Evolutionary conservation across 2,329 filamentous ascomycete species (phyloP).

Genomic region (Didymella keratinophila): DNA sequence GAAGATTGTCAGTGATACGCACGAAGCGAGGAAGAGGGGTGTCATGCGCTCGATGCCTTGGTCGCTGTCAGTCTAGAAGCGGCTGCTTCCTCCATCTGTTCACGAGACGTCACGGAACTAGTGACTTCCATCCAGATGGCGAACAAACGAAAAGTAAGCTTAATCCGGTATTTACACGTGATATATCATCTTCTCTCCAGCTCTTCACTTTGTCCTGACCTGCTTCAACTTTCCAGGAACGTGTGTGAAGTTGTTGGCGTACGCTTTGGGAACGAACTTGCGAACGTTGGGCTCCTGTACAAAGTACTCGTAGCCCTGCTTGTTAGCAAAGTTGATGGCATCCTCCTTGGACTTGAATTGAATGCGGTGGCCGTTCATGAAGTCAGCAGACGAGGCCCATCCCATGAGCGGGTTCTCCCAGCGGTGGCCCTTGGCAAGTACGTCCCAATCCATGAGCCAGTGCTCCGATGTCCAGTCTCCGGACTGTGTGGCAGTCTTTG

Average conservation of each 20-base stretch:
- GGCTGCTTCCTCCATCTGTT: not conserved
- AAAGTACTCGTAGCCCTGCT: conserved; percentile 99
- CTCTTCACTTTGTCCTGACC: conserved; percentile 77
- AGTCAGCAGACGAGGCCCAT: conserved; percentile 95
- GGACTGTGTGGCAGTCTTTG: conserved; percentile 96
- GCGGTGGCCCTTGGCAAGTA: conserved; percentile 87
- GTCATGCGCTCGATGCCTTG: not conserved
- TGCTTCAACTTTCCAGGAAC: conserved; percentile 84
- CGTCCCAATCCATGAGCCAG: conserved; percentile 99
- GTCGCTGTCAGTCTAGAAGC: not conserved
- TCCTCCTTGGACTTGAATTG: conserved; percentile 94
- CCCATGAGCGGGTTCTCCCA: conserved; percentile 99
- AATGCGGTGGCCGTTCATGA: conserved; percentile 92
- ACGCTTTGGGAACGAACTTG: conserved; percentile 87
- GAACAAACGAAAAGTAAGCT: conserved; percentile 19
- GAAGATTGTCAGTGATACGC: no score
- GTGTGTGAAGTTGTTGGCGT: conserved; percentile 96
- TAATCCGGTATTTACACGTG: conserved; percentile 41
- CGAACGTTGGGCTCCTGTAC: conserved; percentile 95
- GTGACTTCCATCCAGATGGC: not conserved
- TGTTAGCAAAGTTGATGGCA: conserved; percentile 93
- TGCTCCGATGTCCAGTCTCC: conserved; percentile 82
- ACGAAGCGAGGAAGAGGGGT: no score
- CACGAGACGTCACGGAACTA: not conserved
- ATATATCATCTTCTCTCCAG: conserved; percentile 7